A percentile compares a stretch with the other conserved stretches of the same genome.
phyloP scores from a whole-genome alignment of 805 yeast genomes.

The Starmerella khaoyaiensis region DNA sequence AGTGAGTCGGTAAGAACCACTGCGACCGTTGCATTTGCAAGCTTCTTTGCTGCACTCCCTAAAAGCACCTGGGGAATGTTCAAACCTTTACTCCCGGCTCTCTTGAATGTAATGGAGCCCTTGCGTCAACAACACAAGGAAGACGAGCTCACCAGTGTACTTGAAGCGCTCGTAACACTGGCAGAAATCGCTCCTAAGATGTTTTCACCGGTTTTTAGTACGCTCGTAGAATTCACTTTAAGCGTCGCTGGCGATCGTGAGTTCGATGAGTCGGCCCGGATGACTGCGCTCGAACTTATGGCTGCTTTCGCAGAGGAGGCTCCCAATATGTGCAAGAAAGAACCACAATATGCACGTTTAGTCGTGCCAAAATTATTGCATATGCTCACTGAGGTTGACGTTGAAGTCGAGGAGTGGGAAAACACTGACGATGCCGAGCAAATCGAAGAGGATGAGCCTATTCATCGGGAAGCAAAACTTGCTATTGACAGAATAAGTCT shows the following conservation, averaged over 20 bases:
- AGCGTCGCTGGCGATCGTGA: conserved; percentile 70
- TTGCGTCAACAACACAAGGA: conserved; percentile 69
- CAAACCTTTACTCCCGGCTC: conserved; percentile 66
- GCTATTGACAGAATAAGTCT: conserved; percentile 84
- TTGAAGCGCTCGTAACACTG: conserved; percentile 77
- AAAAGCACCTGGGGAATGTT: conserved; percentile 64
- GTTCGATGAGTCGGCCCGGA: conserved; percentile 63
- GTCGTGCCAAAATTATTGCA: conserved; percentile 62
- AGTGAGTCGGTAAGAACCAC: conserved; percentile 79
- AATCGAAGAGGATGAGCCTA: conserved; percentile 70
- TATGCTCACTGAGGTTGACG: conserved; percentile 89
- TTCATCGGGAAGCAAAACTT: conserved; percentile 85
- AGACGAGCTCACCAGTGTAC: conserved; percentile 68
- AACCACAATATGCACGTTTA: conserved; percentile 54
- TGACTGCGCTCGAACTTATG: conserved; percentile 76
- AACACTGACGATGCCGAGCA: conserved; percentile 65
- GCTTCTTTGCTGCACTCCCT: conserved; percentile 72
- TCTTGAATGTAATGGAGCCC: conserved; percentile 77
- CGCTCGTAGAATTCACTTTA: conserved; percentile 77
- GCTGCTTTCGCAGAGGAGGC: conserved; percentile 87
- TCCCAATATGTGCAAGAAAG: conserved; percentile 85
- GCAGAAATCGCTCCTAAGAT: conserved; percentile 90
- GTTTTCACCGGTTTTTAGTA: conserved; percentile 81
- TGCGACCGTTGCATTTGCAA: conserved; percentile 83
- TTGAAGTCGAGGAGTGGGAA: conserved; percentile 80